Conservation (phyloP, 768 basidiomycete genomes). For the Cystofilobasidium macerans region DNA sequence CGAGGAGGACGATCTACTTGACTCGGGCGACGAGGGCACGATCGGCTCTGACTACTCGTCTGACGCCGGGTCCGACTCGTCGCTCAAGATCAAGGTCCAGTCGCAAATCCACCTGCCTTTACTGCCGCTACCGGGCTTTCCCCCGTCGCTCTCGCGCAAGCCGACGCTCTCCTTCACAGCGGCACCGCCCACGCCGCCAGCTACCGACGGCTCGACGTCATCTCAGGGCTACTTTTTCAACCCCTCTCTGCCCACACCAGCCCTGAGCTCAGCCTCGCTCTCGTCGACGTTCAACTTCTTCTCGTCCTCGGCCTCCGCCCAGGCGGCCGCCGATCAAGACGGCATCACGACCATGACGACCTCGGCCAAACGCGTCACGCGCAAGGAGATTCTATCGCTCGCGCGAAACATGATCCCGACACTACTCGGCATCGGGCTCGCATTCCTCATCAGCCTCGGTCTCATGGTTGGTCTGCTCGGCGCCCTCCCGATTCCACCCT, state of each 20-base stretch:
- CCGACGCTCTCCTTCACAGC: constrained; percentile 20
- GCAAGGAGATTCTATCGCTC: constrained; percentile 8
- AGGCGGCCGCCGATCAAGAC: background rate
- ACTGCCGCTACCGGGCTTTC: background rate
- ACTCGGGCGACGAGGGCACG: constrained; percentile 17
- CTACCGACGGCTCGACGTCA: background rate
- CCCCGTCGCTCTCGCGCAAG: background rate
- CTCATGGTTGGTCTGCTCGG: constrained; percentile 13
- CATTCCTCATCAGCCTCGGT: constrained; percentile 14
- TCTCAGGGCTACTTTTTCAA: background rate
- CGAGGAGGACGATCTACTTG: background rate
- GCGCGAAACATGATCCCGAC: constrained; percentile 22
- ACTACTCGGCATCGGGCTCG: constrained; percentile 21
- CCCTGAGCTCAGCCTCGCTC: constrained; percentile 10
- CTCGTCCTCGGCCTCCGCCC: background rate
- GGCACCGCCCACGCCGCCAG: constrained; percentile 5
- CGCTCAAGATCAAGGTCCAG: constrained; percentile 19
- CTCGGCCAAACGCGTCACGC: constrained; percentile 14
- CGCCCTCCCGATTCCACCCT: constrained; percentile 21
- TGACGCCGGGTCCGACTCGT: constrained; percentile 10
- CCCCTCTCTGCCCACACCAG: constrained; percentile 18
- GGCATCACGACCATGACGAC: constrained; percentile 19
- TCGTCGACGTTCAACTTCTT: constrained; percentile 6
- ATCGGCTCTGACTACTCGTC: background rate
- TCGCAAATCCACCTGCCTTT: constrained; percentile 24